These are phyloP conservation scores for Metschnikowia gruessii DNA, from an alignment of 805 yeast species.

Conservation along the genomic window DNA sequence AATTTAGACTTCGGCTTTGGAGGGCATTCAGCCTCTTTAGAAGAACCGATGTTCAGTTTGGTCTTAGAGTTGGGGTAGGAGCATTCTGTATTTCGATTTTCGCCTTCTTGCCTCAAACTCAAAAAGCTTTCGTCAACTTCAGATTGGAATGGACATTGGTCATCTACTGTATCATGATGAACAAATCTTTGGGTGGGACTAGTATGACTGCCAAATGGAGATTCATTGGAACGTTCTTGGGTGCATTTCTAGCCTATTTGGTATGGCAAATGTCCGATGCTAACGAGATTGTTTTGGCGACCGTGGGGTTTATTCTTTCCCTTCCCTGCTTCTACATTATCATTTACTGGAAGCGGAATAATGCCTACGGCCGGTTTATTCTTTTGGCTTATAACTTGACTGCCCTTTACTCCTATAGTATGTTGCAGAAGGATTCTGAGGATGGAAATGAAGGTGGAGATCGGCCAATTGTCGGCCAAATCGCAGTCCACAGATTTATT, in stretches of 20 bases:
- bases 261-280: constrained; percentile 61
- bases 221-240: constrained; percentile 70
- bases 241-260: constrained; percentile 59
- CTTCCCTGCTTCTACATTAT: constrained; percentile 56
- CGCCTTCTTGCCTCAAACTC: constrained; percentile 60
- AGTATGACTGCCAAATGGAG: constrained; percentile 74
- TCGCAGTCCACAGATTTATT: constrained; percentile 74
- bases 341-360: constrained; percentile 59
- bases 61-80: constrained; percentile 76
- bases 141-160: constrained; percentile 83
- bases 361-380: constrained; percentile 67
- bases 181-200: constrained; percentile 81
- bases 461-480: constrained; percentile 63
- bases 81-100: constrained; percentile 62
- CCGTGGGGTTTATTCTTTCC: constrained; percentile 46
- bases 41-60: constrained; percentile 71
- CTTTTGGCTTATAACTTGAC: constrained; percentile 75
- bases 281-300: constrained; percentile 49
- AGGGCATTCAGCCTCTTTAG: constrained; percentile 48
- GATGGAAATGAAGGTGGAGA: constrained; percentile 68
- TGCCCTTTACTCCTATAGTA: constrained; percentile 69
- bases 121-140: constrained; percentile 57
- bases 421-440: constrained; percentile 55
- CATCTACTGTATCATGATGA: constrained; percentile 82
- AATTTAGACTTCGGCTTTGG: constrained; percentile 41